Percentiles rank a stretch among this genome's conserved stretches.
phyloP scores from a whole-genome alignment of 441 rosid species.

The Breynia disticha region DNA sequence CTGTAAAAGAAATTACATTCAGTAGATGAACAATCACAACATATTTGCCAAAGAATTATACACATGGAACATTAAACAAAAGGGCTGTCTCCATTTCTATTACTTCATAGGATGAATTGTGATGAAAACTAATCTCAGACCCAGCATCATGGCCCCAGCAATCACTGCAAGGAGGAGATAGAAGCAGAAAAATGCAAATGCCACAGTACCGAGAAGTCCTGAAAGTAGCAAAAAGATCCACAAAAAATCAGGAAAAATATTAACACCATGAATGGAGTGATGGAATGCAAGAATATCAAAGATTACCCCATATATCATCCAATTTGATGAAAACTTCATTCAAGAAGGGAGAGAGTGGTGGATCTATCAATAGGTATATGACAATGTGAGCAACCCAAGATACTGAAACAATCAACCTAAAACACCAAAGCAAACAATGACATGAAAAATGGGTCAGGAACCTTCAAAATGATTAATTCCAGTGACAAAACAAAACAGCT shows the following conservation, averaged over 20 bases:
- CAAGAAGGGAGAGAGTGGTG: conserved; percentile 89
- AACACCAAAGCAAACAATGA: conserved; percentile 9
- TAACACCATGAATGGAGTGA: conserved; percentile 5
- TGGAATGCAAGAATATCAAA: not conserved
- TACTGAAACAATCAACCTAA: conserved; percentile 89
- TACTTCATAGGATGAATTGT: conserved; percentile 99
- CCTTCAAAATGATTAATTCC: not conserved
- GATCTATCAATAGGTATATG: conserved; percentile 72
- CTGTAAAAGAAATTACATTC: conserved; percentile 31
- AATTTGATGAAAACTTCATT: conserved; percentile 97
- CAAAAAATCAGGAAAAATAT: not conserved
- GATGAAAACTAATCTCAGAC: conserved; percentile 84
- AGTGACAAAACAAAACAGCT: not conserved
- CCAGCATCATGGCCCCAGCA: conserved; percentile 99
- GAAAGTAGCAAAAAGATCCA: conserved; percentile 17
- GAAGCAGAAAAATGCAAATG: conserved; percentile 99
- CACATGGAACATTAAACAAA: conserved; percentile 2
- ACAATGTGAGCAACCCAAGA: conserved; percentile 96
- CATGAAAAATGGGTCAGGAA: not conserved
- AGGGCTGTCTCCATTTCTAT: conserved; percentile 15
- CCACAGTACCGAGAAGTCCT: conserved; percentile 98
- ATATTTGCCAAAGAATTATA: not conserved
- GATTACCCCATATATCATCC: conserved; percentile 92
- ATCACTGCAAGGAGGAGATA: conserved; percentile 94
- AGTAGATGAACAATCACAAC: conserved; percentile 18